Evolutionary conservation across 495 filamentous ascomycete genomes (phyloP).

Genomic region (Aspergillus sclerotioniger): DNA sequence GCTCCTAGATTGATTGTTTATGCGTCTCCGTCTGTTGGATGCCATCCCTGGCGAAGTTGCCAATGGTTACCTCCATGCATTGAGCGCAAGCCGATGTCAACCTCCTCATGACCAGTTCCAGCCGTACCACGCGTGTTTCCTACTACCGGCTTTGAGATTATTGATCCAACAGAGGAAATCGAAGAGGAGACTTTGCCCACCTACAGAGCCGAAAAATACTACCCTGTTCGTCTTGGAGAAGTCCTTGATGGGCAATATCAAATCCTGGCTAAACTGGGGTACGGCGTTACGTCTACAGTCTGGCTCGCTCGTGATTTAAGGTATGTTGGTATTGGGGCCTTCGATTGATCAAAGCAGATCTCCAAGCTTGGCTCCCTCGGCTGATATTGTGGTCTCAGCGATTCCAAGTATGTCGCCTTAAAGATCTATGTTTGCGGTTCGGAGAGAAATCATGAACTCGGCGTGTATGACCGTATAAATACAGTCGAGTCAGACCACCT

Average conservation of each 20-base stretch:
- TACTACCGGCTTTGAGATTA: not conserved
- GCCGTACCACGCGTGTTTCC: not conserved
- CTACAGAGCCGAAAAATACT: slow-evolving; percentile 35
- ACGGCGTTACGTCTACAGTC: slow-evolving; percentile 44
- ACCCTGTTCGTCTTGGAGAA: slow-evolving; percentile 46
- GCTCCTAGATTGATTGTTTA: too few relatives aligned
- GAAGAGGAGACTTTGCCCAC: slow-evolving; percentile 43
- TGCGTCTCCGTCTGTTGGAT: not conserved
- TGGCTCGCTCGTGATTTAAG: slow-evolving; percentile 48
- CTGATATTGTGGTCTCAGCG: not conserved
- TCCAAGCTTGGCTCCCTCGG: too few relatives aligned
- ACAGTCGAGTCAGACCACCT: not conserved
- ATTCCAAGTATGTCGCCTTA: not conserved
- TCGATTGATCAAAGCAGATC: not conserved
- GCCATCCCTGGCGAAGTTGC: too few relatives aligned
- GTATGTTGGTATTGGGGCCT: slow-evolving; percentile 10
- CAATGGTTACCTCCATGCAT: too few relatives aligned
- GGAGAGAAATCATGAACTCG: not conserved
- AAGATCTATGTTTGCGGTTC: not conserved
- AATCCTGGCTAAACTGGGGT: slow-evolving; percentile 50
- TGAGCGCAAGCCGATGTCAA: not conserved
- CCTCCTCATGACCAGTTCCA: not conserved
- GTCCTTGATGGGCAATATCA: slow-evolving; percentile 38
- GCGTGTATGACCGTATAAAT: not conserved
- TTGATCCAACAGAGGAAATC: not conserved